Conservation (phyloP, 140 eudicot species). For the Senecio squalidus region DNA sequence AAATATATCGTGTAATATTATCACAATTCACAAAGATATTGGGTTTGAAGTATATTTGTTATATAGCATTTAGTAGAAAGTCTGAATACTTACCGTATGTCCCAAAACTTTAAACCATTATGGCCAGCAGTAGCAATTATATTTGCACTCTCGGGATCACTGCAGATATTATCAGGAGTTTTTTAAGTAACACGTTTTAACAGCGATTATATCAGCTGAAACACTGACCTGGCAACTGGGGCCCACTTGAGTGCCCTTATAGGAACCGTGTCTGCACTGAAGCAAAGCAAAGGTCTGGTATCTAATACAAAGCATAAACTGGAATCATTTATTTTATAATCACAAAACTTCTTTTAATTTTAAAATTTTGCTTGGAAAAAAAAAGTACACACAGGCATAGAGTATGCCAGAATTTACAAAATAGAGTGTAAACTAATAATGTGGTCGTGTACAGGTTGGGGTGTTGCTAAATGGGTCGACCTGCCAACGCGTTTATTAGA, state of each 20-base stretch:
- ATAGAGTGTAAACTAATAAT: constrained; percentile 10
- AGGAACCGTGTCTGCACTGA: constrained; percentile 88
- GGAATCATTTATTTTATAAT: constrained; percentile 15
- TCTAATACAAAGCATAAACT: constrained; percentile 41
- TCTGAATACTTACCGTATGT: constrained; percentile 58
- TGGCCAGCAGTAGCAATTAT: constrained; percentile 66
- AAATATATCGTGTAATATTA: too few relatives aligned
- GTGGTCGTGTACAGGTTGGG: too few relatives aligned
- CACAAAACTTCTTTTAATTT: not conserved
- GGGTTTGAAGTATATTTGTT: not conserved
- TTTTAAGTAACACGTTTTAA: not conserved
- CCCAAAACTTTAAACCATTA: constrained; percentile 89
- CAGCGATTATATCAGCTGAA: not conserved
- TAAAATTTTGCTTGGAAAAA: too few relatives aligned
- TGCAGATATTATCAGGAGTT: constrained; percentile 31
- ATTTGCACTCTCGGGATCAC: constrained; percentile 78
- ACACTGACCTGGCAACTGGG: constrained; percentile 66
- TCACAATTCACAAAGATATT: too few relatives aligned
- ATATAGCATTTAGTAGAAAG: too few relatives aligned
- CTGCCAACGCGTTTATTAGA: too few relatives aligned
- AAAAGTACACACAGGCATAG: too few relatives aligned
- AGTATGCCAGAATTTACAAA: constrained; percentile 6
- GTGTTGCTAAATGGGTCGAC: too few relatives aligned
- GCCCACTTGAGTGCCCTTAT: constrained; percentile 93
- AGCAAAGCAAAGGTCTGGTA: constrained; percentile 84